phyloP scores from a whole-genome alignment of 1,284 basidiomycete genomes.

The Heliocybe sulcata region DNA sequence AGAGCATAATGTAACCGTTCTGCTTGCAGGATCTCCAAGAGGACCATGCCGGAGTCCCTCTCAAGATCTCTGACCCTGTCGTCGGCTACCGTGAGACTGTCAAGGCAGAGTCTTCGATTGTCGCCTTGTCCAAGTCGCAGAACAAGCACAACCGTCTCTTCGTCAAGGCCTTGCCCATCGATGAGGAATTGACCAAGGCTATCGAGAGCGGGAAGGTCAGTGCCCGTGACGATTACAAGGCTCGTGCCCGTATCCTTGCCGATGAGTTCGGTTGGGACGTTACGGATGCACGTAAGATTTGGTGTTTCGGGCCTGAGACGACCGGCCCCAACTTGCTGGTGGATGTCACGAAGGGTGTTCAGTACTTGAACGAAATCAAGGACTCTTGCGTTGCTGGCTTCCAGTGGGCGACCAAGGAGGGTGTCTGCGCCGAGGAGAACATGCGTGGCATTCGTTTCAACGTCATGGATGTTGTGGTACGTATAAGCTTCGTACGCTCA shows the following conservation, averaged over 20 bases:
- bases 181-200: constrained; percentile 90
- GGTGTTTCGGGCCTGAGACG: constrained; percentile 99
- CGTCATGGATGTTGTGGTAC: constrained; percentile 90
- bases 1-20: neutral
- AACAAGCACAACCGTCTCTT: constrained; percentile 99
- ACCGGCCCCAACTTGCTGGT: constrained; percentile 96
- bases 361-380: constrained; percentile 99
- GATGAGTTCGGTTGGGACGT: constrained; percentile 99
- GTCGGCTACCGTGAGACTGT: constrained; percentile 99
- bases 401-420: constrained; percentile 99
- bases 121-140: constrained; percentile 98
- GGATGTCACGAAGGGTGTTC: constrained; percentile 98
- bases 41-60: constrained; percentile 98
- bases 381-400: constrained; percentile 99
- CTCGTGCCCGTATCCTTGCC: constrained; percentile 91
- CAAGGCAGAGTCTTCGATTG: constrained; percentile 92
- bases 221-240: constrained; percentile 97
- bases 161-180: constrained; percentile 88
- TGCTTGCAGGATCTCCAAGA: constrained; percentile 84
- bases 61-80: constrained; percentile 98
- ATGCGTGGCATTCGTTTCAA: constrained; percentile 99
- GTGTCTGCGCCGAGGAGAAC: constrained; percentile 94
- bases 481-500: constrained; percentile 17
- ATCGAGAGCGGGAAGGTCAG: constrained; percentile 87
- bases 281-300: constrained; percentile 98